Conservation (phyloP, 495 filamentous ascomycete genomes). For the Neurospora sp. region DNA sequence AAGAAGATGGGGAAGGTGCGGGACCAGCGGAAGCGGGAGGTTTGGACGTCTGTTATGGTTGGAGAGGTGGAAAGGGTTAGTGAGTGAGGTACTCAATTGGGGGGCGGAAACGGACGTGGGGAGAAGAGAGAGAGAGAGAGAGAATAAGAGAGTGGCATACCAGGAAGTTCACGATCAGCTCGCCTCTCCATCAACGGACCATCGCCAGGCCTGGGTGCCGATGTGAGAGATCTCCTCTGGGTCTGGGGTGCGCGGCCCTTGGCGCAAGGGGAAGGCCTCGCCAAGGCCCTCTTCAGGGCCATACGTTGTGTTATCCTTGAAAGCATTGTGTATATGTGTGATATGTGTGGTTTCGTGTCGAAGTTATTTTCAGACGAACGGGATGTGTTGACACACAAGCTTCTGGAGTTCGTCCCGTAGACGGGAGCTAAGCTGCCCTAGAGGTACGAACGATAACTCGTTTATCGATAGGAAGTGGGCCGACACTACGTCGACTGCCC, state of each 20-base stretch:
- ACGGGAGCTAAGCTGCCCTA: background rate
- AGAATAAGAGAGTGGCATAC: constrained; percentile 14
- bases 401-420: background rate
- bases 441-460: background rate
- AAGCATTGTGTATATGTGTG: constrained; percentile 21
- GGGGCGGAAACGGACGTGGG: background rate
- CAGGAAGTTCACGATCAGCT: constrained; percentile 69
- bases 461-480: background rate
- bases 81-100: background rate
- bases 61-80: background rate
- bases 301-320: constrained; percentile 27
- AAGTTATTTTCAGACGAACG: background rate
- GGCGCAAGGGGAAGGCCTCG: background rate
- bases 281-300: constrained; percentile 13
- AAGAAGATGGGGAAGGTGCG: constrained; percentile 46
- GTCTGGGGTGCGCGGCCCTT: background rate
- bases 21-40: constrained; percentile 29
- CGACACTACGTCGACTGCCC: background rate
- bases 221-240: constrained; percentile 25
- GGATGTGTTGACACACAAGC: background rate
- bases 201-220: constrained; percentile 40
- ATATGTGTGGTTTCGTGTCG: background rate
- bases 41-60: constrained; percentile 16
- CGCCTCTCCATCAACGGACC: constrained; percentile 74
- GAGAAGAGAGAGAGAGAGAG: background rate